A percentile compares a stretch with the other conserved stretches of the same genome.
These are phyloP conservation scores for Aspergillus uvarum DNA, from an alignment of 2,329 filamentous ascomycete species.

Conservation along the genomic window DNA sequence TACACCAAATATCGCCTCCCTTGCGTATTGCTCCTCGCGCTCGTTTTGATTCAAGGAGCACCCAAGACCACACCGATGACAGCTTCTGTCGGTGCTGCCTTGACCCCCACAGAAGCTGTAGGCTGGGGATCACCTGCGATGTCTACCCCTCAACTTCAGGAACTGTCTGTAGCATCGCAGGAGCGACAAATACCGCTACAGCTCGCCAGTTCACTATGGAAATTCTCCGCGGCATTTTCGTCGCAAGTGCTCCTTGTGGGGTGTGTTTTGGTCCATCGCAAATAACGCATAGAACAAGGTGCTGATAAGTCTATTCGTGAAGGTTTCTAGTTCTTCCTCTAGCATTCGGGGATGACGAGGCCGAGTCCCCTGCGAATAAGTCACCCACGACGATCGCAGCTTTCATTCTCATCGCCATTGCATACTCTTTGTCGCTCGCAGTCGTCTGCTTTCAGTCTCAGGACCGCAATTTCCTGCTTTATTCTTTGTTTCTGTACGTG, in stretches of 20 bases:
- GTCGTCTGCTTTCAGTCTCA: conserved; percentile 26
- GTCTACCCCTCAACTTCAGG: neutral
- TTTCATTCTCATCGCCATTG: conserved; percentile 28
- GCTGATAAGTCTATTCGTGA: neutral
- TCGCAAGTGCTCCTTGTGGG: conserved; percentile 30
- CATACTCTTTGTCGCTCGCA: conserved; percentile 27
- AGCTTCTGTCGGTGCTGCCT: neutral
- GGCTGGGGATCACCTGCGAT: neutral
- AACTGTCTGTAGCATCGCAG: conserved; percentile 1
- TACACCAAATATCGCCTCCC: neutral
- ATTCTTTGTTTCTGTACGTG: conserved; percentile 34
- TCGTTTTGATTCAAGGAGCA: neutral
- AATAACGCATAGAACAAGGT: neutral
- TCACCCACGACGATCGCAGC: conserved; percentile 26
- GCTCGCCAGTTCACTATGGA: conserved; percentile 21
- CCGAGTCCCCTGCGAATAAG: conserved; percentile 21
- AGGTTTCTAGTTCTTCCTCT: conserved; percentile 35
- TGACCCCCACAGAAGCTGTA: neutral
- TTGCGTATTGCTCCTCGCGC: neutral
- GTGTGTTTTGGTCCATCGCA: conserved; percentile 20
- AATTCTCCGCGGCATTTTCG: conserved; percentile 25
- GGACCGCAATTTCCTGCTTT: conserved; percentile 28
- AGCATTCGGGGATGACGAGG: conserved; percentile 25
- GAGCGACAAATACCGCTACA: conserved; percentile 10
- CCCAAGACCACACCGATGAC: neutral